These are phyloP conservation scores for Starmerella lactis-condensi DNA, from an alignment of 805 yeast species.

Conservation along the genomic window DNA sequence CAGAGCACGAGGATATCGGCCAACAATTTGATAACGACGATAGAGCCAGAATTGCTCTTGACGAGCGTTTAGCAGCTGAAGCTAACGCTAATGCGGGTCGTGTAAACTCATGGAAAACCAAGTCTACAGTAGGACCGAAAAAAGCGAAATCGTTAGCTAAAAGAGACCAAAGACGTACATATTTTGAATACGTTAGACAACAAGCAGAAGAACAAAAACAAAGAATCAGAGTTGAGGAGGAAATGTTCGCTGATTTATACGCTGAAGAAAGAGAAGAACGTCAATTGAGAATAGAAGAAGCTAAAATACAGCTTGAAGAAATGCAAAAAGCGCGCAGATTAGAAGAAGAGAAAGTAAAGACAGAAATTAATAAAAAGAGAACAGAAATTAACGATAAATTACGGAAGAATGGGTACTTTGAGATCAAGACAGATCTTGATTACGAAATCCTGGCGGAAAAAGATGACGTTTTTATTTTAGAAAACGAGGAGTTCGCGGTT, in stretches of 20 bases:
- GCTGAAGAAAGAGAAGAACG: slow-evolving; percentile 19
- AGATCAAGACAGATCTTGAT: slow-evolving; percentile 11
- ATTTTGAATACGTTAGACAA: slow-evolving; percentile 21
- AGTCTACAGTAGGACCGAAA: slow-evolving; percentile 20
- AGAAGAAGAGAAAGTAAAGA: slow-evolving; percentile 12
- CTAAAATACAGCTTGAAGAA: slow-evolving; percentile 13
- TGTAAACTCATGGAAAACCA: slow-evolving; percentile 16
- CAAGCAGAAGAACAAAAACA: slow-evolving; percentile 18
- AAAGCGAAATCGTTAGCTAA: slow-evolving; percentile 22
- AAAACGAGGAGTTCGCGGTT: slow-evolving; percentile 12
- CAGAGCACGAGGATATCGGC: slow-evolving; percentile 11
- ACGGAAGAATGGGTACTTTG: slow-evolving; percentile 11
- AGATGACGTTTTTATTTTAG: slow-evolving; percentile 11
- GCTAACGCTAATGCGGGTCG: slow-evolving; percentile 11
- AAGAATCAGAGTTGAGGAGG: slow-evolving; percentile 16
- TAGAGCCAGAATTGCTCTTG: slow-evolving; percentile 13
- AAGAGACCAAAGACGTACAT: slow-evolving; percentile 21
- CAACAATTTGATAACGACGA: slow-evolving; percentile 10
- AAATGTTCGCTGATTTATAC: slow-evolving; percentile 20
- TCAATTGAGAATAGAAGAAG: slow-evolving; percentile 13
- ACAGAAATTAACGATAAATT: slow-evolving; percentile 9
- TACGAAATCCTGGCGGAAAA: slow-evolving; percentile 11
- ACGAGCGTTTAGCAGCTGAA: slow-evolving; percentile 11
- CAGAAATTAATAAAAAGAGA: slow-evolving; percentile 9
- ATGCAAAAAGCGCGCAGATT: slow-evolving; percentile 12